Evolutionary conservation across 2,329 filamentous ascomycete species (phyloP).

Genomic region (Trichoderma sp.): DNA sequence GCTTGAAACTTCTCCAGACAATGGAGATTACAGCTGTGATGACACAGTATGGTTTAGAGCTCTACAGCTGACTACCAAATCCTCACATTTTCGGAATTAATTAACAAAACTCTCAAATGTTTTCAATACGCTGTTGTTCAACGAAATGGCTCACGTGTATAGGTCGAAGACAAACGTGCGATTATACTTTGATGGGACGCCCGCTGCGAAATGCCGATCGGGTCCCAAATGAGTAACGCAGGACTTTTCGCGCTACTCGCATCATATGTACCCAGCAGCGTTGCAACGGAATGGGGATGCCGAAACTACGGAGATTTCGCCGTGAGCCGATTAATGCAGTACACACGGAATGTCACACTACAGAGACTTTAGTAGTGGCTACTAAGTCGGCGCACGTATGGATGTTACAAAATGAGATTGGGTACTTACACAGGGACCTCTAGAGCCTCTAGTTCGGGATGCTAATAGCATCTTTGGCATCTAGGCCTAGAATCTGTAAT

Average conservation of each 20-base stretch:
- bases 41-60: background rate
- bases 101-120: background rate
- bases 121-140: background rate
- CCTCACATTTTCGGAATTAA: background rate
- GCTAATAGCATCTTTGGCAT: background rate
- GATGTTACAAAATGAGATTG: background rate
- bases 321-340: constrained; percentile 1
- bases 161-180: background rate
- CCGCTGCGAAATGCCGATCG: constrained; percentile 3
- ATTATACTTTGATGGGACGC: background rate
- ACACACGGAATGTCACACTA: background rate
- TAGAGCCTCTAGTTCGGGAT: background rate
- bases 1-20: background rate
- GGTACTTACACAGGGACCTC: background rate
- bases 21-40: no score
- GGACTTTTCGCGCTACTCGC: background rate
- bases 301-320: constrained; percentile 17
- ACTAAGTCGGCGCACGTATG: background rate
- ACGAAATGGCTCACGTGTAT: background rate
- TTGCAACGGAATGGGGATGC: constrained; percentile 4
- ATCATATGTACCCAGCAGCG: background rate
- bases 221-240: background rate
- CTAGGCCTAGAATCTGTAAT: background rate
- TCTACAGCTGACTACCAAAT: background rate
- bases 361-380: background rate